These are phyloP conservation scores for Eutrema salsugineum DNA, from an alignment of 441 rosid species.

Conservation along the genomic window DNA sequence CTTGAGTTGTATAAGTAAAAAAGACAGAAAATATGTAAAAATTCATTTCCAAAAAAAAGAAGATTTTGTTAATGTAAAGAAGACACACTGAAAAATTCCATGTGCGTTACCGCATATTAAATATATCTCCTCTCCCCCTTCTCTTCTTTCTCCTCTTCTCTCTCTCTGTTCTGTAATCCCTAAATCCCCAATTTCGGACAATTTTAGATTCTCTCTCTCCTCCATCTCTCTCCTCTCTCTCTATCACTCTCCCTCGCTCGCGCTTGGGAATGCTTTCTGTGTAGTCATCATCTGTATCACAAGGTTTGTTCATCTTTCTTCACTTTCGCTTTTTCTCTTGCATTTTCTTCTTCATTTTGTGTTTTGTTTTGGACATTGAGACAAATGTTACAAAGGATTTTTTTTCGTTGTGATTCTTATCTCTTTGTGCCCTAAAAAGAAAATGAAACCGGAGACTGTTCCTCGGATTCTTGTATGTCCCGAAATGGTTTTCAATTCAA, in stretches of 20 bases:
- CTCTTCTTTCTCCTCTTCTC: slow-evolving; percentile 1
- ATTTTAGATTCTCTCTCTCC: slow-evolving; percentile 25
- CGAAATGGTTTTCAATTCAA: slow-evolving; percentile 2
- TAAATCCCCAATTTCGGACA: slow-evolving; percentile 46
- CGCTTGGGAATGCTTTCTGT: slow-evolving; percentile 25
- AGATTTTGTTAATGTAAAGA: slow-evolving; percentile 3
- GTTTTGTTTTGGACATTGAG: background rate
- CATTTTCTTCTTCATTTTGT: background rate
- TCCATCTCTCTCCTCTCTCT: background rate
- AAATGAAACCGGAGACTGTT: background rate
- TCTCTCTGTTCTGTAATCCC: slow-evolving; percentile 36
- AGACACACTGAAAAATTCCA: slow-evolving; percentile 17
- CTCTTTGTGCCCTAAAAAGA: background rate
- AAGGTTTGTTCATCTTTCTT: slow-evolving; percentile 25
- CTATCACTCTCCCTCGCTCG: background rate
- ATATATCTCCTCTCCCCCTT: background rate
- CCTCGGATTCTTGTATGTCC: background rate
- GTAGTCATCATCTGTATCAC: slow-evolving; percentile 17
- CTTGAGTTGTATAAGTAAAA: background rate
- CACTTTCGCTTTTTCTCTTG: background rate
- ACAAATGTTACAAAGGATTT: background rate
- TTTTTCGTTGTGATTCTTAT: background rate
- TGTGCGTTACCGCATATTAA: slow-evolving; percentile 22
- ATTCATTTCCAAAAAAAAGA: background rate
- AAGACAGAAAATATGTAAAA: background rate